These are phyloP conservation scores for Trichophyton mentagrophytes DNA, from an alignment of 2,329 filamentous ascomycete species.

Conservation along the genomic window DNA sequence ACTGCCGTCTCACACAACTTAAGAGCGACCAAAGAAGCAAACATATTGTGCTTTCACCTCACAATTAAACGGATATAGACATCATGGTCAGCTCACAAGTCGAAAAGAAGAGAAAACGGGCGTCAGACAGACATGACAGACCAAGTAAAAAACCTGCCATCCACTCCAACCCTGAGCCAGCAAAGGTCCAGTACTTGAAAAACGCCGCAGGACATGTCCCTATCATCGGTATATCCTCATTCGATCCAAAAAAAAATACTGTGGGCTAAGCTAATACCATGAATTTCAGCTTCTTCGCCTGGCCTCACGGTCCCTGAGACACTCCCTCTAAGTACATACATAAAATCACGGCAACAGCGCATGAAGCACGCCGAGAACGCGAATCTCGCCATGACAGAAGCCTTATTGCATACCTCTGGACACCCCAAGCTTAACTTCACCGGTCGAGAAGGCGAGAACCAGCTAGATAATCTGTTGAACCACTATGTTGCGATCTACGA, in stretches of 20 bases:
- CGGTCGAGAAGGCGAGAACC: constrained; percentile 39
- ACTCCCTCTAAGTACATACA: constrained; percentile 29
- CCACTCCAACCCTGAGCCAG: constrained; percentile 23
- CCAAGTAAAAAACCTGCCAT: constrained; percentile 39
- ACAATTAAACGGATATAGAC: constrained; percentile 1
- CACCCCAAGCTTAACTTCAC: constrained; percentile 49
- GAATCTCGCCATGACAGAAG: constrained; percentile 32
- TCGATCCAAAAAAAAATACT: neutral
- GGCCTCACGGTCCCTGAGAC: constrained; percentile 18
- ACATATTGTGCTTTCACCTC: neutral
- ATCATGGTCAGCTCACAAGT: constrained; percentile 22
- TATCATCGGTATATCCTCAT: constrained; percentile 34
- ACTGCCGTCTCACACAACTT: neutral
- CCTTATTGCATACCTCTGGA: constrained; percentile 48
- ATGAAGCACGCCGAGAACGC: constrained; percentile 22
- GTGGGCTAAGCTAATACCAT: neutral
- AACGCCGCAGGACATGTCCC: constrained; percentile 38
- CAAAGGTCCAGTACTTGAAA: constrained; percentile 36
- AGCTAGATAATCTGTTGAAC: constrained; percentile 40
- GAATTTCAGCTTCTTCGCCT: constrained; percentile 17
- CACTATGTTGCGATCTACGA: constrained; percentile 52
- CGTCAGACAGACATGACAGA: constrained; percentile 30
- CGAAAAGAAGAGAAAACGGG: constrained; percentile 42
- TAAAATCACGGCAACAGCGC: constrained; percentile 37
- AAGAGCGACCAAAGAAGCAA: neutral